Evolutionary conservation across 2,329 filamentous ascomycete genomes (phyloP).

Genomic region (Pseudocercospora macadamiae): DNA sequence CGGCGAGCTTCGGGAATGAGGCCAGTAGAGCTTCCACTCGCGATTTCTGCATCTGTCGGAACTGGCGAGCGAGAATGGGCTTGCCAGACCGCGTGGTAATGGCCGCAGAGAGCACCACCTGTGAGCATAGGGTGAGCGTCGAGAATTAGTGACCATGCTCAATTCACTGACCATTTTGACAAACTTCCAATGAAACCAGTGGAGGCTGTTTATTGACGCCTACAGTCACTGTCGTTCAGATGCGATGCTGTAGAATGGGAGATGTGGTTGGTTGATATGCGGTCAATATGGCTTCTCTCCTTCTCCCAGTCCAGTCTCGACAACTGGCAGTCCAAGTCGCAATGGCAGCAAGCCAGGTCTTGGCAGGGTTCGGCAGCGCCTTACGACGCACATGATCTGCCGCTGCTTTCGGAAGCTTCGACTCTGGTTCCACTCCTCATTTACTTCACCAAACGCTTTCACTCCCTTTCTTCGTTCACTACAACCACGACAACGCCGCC

Average conservation of each 20-base stretch:
- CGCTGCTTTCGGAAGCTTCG: constrained; percentile 2
- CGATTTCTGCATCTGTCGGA: constrained; percentile 95
- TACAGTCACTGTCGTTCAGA: no score
- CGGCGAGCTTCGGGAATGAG: constrained; percentile 95
- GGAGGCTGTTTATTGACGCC: no score
- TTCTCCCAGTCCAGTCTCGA: background rate
- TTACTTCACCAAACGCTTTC: background rate
- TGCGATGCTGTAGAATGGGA: background rate
- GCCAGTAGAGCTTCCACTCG: constrained; percentile 95
- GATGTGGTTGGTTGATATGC: background rate
- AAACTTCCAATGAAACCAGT: background rate
- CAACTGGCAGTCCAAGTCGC: background rate
- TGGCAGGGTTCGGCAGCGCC: background rate
- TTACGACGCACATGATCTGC: background rate
- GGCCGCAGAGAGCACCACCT: constrained; percentile 98
- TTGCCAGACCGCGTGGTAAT: constrained; percentile 99
- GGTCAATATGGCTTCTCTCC: background rate
- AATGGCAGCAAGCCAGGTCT: background rate
- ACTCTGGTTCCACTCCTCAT: background rate
- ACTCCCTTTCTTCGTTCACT: background rate
- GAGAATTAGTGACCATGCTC: background rate
- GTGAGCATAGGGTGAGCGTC: constrained; percentile 9
- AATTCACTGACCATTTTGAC: constrained; percentile 5
- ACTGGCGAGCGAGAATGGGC: constrained; percentile 95
- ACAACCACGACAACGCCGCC: constrained; percentile 3